Evolutionary conservation across 306 rosid genomes (phyloP), one percentile per base, ranked within the genome.

Genomic region (Fragaria iinumae): DNA sequence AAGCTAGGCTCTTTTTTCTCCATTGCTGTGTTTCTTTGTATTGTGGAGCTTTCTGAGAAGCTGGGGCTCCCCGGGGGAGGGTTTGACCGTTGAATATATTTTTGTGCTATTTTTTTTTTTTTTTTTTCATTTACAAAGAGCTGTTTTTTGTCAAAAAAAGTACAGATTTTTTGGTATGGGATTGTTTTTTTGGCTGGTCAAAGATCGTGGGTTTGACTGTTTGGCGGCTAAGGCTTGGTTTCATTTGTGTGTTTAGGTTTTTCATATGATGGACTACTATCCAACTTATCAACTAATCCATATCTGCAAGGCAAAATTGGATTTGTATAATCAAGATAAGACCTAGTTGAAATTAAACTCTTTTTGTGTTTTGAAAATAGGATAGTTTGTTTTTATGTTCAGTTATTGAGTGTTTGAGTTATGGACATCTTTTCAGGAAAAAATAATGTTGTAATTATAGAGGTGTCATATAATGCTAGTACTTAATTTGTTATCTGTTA

Each of bases 201-300:
- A 85, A 91, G 68, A 75, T 78, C 83, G 88, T 87, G 93, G 79
- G 80, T 91, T 90, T 87, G 97, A 91, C 91, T 80, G 76, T 73
- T 47, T 84, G 93, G 98, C 95, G 91, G 96, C 93, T 76, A 78
- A n/a, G 3, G 25, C 2, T 8, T 36, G 41, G 36, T 62, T 60
- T 18, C 25, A 36, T 27, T 12, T 8, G 60, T 11, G 16, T 23
- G 38, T 25, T 0, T 27, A 27, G 20, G 34, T 60, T 11, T 55
- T 8, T 39, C 8, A 18, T 18, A 0, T 53, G 32, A 2, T 53
- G 32, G 36, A 25, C 11, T 25, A 3, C 27, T 5, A 27, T 25
- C 36, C 66, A 4, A 13, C n/a, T 14, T 63, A 63, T 38, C 48
- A 66, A 38, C 70, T 18, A 18, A 65, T 65, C 41, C 23, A 34